Base-by-base conservation (phyloP, 1,284 basidiomycete genomes). In the Fomitopsis palustris region DNA sequence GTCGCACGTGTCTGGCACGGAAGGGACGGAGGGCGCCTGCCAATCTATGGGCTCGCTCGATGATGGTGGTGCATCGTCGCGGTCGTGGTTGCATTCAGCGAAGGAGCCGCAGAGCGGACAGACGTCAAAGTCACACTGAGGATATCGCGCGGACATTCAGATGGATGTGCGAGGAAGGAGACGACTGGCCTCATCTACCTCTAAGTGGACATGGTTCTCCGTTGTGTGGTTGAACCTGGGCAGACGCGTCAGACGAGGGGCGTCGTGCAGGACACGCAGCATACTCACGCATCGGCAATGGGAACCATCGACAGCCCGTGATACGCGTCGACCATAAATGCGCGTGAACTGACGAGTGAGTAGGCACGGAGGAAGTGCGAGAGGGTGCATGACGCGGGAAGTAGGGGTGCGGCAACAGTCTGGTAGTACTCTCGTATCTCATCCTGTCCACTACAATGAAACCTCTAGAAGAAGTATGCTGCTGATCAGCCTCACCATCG, bases 271-370 rank as follows among this genome's bases (percentile, higher is more conserved):
- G n/a, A 56, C n/a, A 56, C 17, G 21, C 16, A 6, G 21, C 3
- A 3, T 12, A 81, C 90, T 74, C 70, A 93, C 84, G 87, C 82
- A 73, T 96, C 95, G 29, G 94, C 93, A 61, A 96, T 83, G 1
- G 95, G 94, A 14, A 95, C 92, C 83, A 98, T 90, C 1, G 90
- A 84, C 21, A 95, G 78, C 1, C 87, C 86, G 72, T 96, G 93
- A 71, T 87, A 95, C 4, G 86, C 81, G 71, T 97, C 95, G 56
- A 96, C 86, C 55, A 92, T 76, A 75, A 98, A 98, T 0, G 95
- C 90, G 41, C 95, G 81, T 3, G 93, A 93, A 10, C 88, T 90
- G 42, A 96, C 92, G 29, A 96, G 81, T 3, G 87, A 82, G 74
- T 89, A 96, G 1, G 92, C 87, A 60, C 83, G 80, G 56, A 83